These are phyloP conservation scores for Saksenaea vasiformis DNA, from an alignment of 371 early-diverging fungal genomes.

Conservation along the genomic window DNA sequence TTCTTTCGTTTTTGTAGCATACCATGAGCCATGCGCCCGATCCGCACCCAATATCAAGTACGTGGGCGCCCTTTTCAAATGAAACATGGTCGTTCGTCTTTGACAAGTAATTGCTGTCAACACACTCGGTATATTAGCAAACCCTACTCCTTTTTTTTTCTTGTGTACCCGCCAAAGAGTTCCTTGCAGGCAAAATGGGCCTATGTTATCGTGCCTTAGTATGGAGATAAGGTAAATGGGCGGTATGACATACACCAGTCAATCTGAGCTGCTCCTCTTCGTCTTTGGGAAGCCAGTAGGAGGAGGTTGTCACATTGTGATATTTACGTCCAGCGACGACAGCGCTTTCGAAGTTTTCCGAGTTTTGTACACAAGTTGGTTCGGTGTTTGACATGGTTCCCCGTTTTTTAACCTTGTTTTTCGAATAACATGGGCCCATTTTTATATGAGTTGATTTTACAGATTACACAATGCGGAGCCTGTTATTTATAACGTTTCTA, in stretches of 20 bases:
- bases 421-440: neutral
- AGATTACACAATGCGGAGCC: too few relatives aligned
- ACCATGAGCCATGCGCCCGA: conserved; percentile 33
- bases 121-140: neutral
- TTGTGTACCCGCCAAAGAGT: neutral
- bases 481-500: too few relatives aligned
- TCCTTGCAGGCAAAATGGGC: conserved; percentile 2
- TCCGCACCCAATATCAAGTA: conserved; percentile 26
- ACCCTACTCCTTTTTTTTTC: neutral
- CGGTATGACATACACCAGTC: neutral
- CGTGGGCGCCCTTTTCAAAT: conserved; percentile 3
- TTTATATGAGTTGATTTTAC: neutral
- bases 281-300: neutral
- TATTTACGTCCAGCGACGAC: neutral
- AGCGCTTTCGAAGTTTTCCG: neutral
- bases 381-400: neutral
- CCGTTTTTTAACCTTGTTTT: neutral
- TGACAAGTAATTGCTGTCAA: conserved; percentile 7
- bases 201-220: neutral
- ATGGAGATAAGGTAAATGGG: neutral
- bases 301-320: neutral
- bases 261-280: neutral
- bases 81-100: neutral
- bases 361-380: neutral
- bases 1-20: neutral